These are phyloP conservation scores for Colletotrichum aenigma DNA, from an alignment of 2,329 filamentous ascomycete species.

Conservation along the genomic window DNA sequence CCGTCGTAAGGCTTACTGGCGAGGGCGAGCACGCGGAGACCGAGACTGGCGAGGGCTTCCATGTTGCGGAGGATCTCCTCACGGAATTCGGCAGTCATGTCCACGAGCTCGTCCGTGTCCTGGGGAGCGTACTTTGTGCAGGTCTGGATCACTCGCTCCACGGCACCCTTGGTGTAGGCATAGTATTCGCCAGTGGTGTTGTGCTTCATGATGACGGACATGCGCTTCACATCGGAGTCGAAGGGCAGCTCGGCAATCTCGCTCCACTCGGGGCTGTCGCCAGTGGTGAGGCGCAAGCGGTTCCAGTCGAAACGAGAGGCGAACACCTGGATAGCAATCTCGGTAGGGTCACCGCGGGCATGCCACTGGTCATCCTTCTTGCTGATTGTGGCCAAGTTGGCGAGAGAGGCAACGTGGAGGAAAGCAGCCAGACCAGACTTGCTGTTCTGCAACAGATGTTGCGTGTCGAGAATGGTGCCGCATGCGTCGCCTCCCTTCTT, in stretches of 20 bases:
- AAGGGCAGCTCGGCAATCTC: slow-evolving; percentile 53
- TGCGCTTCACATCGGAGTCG: slow-evolving; percentile 20
- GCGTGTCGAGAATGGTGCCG: neutral
- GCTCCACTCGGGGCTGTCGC: slow-evolving; percentile 47
- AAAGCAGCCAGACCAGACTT: slow-evolving; percentile 44
- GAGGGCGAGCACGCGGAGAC: slow-evolving; percentile 70
- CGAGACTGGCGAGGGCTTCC: slow-evolving; percentile 65
- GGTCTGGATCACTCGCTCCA: slow-evolving; percentile 68
- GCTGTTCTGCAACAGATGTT: slow-evolving; percentile 33
- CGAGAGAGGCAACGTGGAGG: slow-evolving; percentile 60
- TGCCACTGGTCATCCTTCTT: slow-evolving; percentile 52
- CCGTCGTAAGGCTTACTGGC: slow-evolving; percentile 49
- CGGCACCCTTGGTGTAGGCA: slow-evolving; percentile 66
- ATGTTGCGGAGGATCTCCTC: slow-evolving; percentile 66
- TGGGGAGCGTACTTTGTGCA: slow-evolving; percentile 51
- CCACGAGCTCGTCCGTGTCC: slow-evolving; percentile 30
- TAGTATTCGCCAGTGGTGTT: slow-evolving; percentile 29
- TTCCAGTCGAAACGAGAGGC: slow-evolving; percentile 66
- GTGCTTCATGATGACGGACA: slow-evolving; percentile 18
- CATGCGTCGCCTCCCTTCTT: slow-evolving; percentile 6
- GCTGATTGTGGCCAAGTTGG: slow-evolving; percentile 62
- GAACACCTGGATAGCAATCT: slow-evolving; percentile 72
- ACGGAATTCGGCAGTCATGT: slow-evolving; percentile 54
- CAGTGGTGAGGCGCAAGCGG: slow-evolving; percentile 44
- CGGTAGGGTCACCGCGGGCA: slow-evolving; percentile 65